Evolutionary conservation across 1,139 yeast species (phyloP).

Genomic region (Candida labiduridarum): DNA sequence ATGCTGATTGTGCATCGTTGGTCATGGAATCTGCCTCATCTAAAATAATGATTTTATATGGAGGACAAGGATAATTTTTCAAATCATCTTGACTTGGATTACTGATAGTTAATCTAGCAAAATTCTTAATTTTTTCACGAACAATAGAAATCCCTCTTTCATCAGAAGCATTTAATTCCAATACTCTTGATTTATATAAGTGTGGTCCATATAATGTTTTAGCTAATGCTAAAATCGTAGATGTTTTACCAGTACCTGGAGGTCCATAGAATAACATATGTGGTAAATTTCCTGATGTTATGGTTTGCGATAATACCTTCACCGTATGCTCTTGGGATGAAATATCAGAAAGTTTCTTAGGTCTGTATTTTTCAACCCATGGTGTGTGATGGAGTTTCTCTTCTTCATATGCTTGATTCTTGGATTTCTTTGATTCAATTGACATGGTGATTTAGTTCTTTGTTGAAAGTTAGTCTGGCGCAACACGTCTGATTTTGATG

Average conservation of each 20-base stretch:
- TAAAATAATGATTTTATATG: slow-evolving; percentile 80
- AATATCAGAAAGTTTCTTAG: slow-evolving; percentile 80
- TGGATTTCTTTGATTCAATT: slow-evolving; percentile 13
- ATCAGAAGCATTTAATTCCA: slow-evolving; percentile 79
- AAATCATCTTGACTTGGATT: slow-evolving; percentile 72
- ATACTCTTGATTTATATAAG: slow-evolving; percentile 71
- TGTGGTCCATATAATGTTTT: slow-evolving; percentile 77
- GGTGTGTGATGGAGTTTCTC: slow-evolving; percentile 60
- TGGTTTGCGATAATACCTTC: slow-evolving; percentile 75
- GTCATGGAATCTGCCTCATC: slow-evolving; percentile 99
- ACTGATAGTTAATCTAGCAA: slow-evolving; percentile 78
- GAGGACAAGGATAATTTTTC: slow-evolving; percentile 65
- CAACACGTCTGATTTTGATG: slow-evolving; percentile 7
- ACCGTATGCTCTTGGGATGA: slow-evolving; percentile 93
- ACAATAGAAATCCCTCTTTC: slow-evolving; percentile 55
- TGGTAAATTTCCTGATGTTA: slow-evolving; percentile 82
- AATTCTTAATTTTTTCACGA: slow-evolving; percentile 49
- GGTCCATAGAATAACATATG: slow-evolving; percentile 97
- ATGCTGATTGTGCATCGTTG: slow-evolving; percentile 97
- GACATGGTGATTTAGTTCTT: not conserved
- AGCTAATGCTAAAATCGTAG: slow-evolving; percentile 87
- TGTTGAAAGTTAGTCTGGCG: not conserved
- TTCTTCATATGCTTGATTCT: slow-evolving; percentile 31
- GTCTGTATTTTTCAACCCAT: slow-evolving; percentile 85
- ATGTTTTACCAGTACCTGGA: slow-evolving; percentile 96